These are phyloP conservation scores for Diaporthe amygdali DNA, from an alignment of 2,329 filamentous ascomycete genomes.

Conservation along the genomic window DNA sequence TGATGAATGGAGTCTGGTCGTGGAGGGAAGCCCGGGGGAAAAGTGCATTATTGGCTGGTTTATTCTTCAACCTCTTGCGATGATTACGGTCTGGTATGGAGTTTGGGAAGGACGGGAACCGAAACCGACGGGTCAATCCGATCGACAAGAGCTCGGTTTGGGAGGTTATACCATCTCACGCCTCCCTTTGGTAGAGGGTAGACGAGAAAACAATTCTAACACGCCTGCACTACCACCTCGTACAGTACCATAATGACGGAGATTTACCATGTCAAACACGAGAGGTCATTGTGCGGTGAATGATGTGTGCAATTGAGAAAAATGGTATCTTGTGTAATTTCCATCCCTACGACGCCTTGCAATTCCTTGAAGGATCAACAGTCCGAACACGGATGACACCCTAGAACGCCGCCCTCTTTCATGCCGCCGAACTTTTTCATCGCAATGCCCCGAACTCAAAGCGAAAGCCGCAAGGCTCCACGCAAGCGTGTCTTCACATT, in stretches of 20 bases:
- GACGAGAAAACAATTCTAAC: slow-evolving; percentile 13
- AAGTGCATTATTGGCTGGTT: slow-evolving; percentile 26
- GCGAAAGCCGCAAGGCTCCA: neutral
- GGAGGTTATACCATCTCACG: slow-evolving; percentile 1
- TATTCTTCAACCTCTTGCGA: neutral
- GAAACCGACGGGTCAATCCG: neutral
- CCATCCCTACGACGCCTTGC: neutral
- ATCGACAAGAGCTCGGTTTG: neutral
- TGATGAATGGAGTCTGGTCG: slow-evolving; percentile 20
- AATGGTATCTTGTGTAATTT: neutral
- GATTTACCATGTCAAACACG: neutral
- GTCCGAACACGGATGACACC: neutral
- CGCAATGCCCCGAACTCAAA: neutral
- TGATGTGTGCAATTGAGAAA: neutral
- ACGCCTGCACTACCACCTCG: slow-evolving; percentile 8
- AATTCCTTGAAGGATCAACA: neutral
- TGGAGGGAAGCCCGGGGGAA: neutral
- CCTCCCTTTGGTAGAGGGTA: slow-evolving; percentile 15
- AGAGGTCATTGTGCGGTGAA: neutral
- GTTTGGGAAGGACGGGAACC: slow-evolving; percentile 40
- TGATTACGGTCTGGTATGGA: slow-evolving; percentile 40
- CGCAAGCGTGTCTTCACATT: neutral
- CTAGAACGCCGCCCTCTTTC: neutral
- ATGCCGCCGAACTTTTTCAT: neutral
- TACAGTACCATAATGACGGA: neutral